Base-by-base conservation (phyloP, 2,329 filamentous ascomycete genomes). In the Aspergillus novofumigatus region DNA sequence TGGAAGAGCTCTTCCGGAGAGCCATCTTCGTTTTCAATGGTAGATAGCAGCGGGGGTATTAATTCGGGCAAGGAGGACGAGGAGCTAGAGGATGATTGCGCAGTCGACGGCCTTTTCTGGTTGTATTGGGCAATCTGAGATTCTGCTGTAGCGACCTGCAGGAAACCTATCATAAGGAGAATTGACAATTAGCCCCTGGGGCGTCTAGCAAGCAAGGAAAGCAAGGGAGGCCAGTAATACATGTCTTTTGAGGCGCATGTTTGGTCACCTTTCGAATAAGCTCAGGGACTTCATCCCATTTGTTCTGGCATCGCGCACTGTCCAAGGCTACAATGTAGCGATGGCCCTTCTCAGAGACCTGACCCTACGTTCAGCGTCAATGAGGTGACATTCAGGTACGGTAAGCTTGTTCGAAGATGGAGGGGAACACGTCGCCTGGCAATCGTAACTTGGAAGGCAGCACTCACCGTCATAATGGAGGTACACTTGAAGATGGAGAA, bases 221-320 rank as follows among this genome's bases (percentile, higher is more conserved):
- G 53, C 42, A 55, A 52, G 57, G 59, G 60, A 55, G 51, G 55
- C 57, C 52, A 47, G 49, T 55, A 49, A 71, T 87, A 97, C 93
- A 96, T 76, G 85, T 84, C 74, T 90, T 85, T 59, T 90, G 85
- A 44, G 92, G 88, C 66, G 92, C 90, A 82, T 99, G 93, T 76
- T 99, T 97, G 69, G 89, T 89, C 69, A 97, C 84, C 77, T 99
- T 99, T 72, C 93, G 86, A 67, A 94, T 87, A 62, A 96, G 83
- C 77, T 97, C 93, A 26, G 91, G 90, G 29, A 97, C 83, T 29
- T 90, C 86, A 64, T 86, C 81, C 94, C 94, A 99, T 73, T 87
- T 87, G 53, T 89, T 92, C 68, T 93, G 87, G 75, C 91, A 96
- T 69, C 94, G 89, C 63, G 91, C 92, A 65, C 87, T 83, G 73